phyloP scores from a whole-genome alignment of 192 early-diverging fungal genomes.

The Coemansia sp. region DNA sequence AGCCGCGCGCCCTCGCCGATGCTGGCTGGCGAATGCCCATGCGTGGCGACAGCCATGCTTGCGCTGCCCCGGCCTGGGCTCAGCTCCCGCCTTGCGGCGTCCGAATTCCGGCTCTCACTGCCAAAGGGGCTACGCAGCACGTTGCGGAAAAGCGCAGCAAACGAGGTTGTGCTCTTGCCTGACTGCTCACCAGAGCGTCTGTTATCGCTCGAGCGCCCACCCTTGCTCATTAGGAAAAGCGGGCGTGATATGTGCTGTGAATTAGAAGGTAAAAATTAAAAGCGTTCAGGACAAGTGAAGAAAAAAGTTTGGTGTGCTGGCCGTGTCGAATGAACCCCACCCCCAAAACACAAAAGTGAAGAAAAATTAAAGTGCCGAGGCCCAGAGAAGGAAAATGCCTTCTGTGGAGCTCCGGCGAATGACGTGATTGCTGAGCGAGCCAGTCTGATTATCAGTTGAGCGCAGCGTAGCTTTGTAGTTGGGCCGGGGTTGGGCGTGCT shows the following conservation, averaged over 20 bases:
- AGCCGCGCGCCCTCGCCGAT: too few relatives aligned
- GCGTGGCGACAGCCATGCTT: background rate
- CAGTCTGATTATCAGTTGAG: background rate
- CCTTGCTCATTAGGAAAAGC: slow-evolving; percentile 6
- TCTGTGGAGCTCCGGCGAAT: background rate
- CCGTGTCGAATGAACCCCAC: too few relatives aligned
- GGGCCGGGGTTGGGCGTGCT: background rate
- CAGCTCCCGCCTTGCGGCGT: slow-evolving; percentile 1
- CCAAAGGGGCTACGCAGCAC: slow-evolving; percentile 40
- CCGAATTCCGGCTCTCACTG: slow-evolving; percentile 10
- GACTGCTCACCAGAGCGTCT: slow-evolving; percentile 17
- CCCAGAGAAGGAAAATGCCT: background rate
- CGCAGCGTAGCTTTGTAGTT: too few relatives aligned
- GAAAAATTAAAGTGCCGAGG: background rate
- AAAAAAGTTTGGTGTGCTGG: background rate
- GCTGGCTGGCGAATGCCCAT: slow-evolving; percentile 5
- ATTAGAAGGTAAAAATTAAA: background rate
- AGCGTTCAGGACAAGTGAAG: background rate
- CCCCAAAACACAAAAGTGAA: too few relatives aligned
- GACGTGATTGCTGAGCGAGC: background rate
- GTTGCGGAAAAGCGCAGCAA: slow-evolving; percentile 37
- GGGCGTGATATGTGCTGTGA: background rate
- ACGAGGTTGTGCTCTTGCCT: slow-evolving; percentile 9
- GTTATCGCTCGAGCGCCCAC: slow-evolving; percentile 13
- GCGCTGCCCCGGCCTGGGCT: background rate